Base-by-base conservation (phyloP, 1,139 yeast species). In the Geotrichum australiense region DNA sequence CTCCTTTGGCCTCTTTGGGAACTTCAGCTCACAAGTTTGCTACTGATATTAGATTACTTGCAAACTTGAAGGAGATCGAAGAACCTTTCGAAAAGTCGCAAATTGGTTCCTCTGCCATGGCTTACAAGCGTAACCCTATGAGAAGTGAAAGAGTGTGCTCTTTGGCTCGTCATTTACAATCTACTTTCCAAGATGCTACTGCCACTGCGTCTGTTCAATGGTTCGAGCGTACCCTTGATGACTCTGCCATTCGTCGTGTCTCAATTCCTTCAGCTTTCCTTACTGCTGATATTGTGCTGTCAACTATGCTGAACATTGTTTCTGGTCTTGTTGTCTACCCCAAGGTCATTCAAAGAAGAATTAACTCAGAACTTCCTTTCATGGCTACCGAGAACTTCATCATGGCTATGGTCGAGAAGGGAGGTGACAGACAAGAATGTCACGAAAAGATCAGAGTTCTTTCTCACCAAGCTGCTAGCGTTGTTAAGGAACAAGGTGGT, bases 41-140 rank as follows among this genome's bases (percentile, higher is more conserved):
- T 49, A 91, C 98, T 45, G 99, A 91, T 64, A 79, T 91, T 55
- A 80, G 99, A 67, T 74, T 91, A 60, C 75, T 93, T 57, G 99
- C 99, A 51, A 89, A 91, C 68, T 76, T 91, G 70, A 91, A 91
- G 70, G 98, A 91, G 70, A 69, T 91, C 53, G 98, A 93, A 70
- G 99, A 91, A 66, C 99, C 99, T 22, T 93, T 91, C 63, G 98
- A 91, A 71, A 86, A 85, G 68, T 79, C 91, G 19, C 99, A 91
- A 71, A 91, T 91, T 61, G 99, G 99, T 31, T 89, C 97, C 16
- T 77, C 89, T 46, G 98, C 98, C 32, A 91, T 91, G 99, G 99
- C 99, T 22, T 91, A 91, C 73, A 91, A 91, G 76, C 84, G 99
- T 70, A 91, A 91, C 71, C 99, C 99, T 65, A 91, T 91, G 99